Conservation (phyloP, 78 protist species). For the Dictyostelium capitatum region DNA sequence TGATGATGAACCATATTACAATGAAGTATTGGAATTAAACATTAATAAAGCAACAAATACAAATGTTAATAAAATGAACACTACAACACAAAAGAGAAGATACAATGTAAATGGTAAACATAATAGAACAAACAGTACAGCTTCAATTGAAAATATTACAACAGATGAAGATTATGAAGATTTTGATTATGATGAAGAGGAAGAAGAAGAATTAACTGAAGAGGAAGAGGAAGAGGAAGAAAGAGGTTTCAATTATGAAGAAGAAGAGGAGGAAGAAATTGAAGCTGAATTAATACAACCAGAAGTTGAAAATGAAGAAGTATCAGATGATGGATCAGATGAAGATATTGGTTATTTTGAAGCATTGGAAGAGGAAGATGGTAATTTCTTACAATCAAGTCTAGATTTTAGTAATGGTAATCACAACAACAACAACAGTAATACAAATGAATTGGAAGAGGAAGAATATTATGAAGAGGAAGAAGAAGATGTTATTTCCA, state of each 20-base stretch:
- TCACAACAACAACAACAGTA: too few species aligned
- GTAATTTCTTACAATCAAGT: background rate
- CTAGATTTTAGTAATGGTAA: background rate
- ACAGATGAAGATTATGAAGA: slow-evolving; percentile 27
- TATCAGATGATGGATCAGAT: background rate
- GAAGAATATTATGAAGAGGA: background rate
- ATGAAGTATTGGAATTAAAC: background rate
- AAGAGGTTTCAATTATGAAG: background rate
- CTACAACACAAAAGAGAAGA: background rate
- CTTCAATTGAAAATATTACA: slow-evolving; percentile 6
- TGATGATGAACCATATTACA: background rate
- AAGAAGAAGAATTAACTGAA: background rate
- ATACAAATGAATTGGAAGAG: background rate
- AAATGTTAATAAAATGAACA: background rate
- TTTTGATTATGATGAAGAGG: background rate
- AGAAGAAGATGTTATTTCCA: background rate
- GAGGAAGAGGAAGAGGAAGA: background rate
- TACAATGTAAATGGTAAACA: background rate
- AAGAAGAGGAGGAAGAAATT: slow-evolving; percentile 21
- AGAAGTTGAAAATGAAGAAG: background rate
- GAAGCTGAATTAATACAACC: too few species aligned
- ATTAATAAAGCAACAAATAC: background rate
- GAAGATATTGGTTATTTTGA: background rate
- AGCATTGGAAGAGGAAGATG: background rate
- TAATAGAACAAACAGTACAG: slow-evolving; percentile 4